These are phyloP conservation scores for Physaria fendleri DNA, from an alignment of 345 rosid genomes.

Conservation along the genomic window DNA sequence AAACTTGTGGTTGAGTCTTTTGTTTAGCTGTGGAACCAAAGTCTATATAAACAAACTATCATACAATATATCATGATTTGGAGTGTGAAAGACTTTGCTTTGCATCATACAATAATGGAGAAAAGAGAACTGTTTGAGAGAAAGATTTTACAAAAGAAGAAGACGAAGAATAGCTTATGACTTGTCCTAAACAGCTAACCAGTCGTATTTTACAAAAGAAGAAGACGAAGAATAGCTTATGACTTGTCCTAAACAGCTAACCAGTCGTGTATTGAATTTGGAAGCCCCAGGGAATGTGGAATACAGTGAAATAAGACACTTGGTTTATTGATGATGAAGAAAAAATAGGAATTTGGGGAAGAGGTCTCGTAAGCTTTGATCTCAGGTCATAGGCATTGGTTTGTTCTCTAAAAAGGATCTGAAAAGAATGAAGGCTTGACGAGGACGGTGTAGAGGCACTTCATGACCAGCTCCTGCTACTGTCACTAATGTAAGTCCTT, in stretches of 20 bases:
- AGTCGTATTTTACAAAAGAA: background rate
- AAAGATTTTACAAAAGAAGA: background rate
- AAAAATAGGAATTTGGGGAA: slow-evolving; percentile 15
- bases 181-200: background rate
- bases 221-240: background rate
- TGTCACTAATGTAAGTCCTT: slow-evolving; percentile 75
- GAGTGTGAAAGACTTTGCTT: background rate
- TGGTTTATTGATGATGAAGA: slow-evolving; percentile 8
- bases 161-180: background rate
- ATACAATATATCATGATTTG: background rate
- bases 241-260: background rate
- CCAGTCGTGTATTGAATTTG: background rate
- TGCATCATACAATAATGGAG: background rate
- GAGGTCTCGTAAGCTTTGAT: slow-evolving; percentile 5
- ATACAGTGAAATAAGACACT: slow-evolving; percentile 1
- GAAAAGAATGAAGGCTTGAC: slow-evolving; percentile 83
- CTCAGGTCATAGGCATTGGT: slow-evolving; percentile 49
- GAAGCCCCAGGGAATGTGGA: background rate
- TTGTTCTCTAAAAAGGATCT: slow-evolving; percentile 70
- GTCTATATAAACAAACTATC: background rate
- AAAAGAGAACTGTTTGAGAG: background rate
- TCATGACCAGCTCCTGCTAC: slow-evolving; percentile 93
- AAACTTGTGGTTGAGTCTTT: background rate
- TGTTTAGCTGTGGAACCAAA: background rate
- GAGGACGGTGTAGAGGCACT: slow-evolving; percentile 81